Percentiles rank a stretch among this genome's conserved stretches.
phyloP scores from a whole-genome alignment of 257 asterid species.

The Solanum chaucha region DNA sequence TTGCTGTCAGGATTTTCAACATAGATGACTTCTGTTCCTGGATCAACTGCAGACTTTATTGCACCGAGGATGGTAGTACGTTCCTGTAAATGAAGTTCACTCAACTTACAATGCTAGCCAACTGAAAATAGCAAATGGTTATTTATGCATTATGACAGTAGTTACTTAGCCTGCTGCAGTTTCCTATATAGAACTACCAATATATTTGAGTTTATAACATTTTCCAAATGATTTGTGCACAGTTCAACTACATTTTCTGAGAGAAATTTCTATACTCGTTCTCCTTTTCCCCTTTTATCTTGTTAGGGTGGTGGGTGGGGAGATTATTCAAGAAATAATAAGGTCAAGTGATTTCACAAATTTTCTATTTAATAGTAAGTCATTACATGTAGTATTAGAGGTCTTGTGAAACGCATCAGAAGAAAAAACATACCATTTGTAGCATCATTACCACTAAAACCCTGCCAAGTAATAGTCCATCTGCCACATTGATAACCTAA shows the following conservation, averaged over 20 bases:
- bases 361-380: too few relatives aligned
- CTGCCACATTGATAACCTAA: slow-evolving; percentile 93
- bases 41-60: slow-evolving; percentile 48
- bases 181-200: not conserved
- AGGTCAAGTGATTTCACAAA: too few relatives aligned
- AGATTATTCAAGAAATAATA: too few relatives aligned
- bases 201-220: not conserved
- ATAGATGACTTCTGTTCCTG: slow-evolving; percentile 43
- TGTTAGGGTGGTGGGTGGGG: not conserved
- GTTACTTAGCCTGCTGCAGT: not conserved
- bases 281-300: not conserved
- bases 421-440: slow-evolving; percentile 39
- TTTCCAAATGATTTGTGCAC: not conserved
- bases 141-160: not conserved
- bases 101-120: not conserved
- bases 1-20: slow-evolving; percentile 52
- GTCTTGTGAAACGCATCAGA: not conserved
- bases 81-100: slow-evolving; percentile 33
- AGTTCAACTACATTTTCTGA: not conserved
- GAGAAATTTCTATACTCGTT: not conserved
- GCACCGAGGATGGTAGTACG: slow-evolving; percentile 77
- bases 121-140: not conserved
- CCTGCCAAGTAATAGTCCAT: slow-evolving; percentile 87
- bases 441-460: slow-evolving; percentile 58
- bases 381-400: not conserved